These are phyloP conservation scores for Hydnomerulius pinastri DNA, from an alignment of 768 basidiomycete species.

Conservation along the genomic window DNA sequence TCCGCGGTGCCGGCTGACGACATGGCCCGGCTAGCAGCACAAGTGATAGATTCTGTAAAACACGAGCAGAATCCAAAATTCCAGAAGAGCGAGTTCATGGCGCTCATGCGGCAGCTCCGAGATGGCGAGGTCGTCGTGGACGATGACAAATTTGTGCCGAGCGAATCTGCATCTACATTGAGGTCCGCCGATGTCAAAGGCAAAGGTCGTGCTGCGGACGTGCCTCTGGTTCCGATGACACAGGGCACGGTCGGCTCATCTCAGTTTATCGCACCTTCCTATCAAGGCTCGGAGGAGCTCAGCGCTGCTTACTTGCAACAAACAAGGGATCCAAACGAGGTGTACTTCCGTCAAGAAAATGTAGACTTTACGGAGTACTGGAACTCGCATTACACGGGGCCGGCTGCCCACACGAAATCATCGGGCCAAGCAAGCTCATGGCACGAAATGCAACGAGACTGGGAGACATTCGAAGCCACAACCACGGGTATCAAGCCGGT, in stretches of 20 bases:
- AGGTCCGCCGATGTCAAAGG: slow-evolving; percentile 55
- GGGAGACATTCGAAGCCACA: slow-evolving; percentile 83
- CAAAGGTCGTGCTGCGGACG: slow-evolving; percentile 52
- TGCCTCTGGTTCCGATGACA: neutral
- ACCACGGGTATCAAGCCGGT: slow-evolving; percentile 60
- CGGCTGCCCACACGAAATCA: slow-evolving; percentile 9
- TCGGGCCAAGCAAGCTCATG: slow-evolving; percentile 44
- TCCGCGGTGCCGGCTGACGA: slow-evolving; percentile 49
- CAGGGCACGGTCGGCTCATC: slow-evolving; percentile 6
- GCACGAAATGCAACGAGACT: slow-evolving; percentile 71
- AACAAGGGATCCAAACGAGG: slow-evolving; percentile 52
- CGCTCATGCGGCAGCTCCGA: slow-evolving; percentile 81
- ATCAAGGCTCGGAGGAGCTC: slow-evolving; percentile 22
- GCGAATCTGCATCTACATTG: slow-evolving; percentile 27
- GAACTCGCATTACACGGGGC: slow-evolving; percentile 42
- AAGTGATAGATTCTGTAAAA: slow-evolving; percentile 74
- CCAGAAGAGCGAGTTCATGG: slow-evolving; percentile 79
- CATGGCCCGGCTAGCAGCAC: slow-evolving; percentile 77
- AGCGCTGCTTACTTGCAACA: slow-evolving; percentile 19
- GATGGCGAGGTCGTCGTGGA: slow-evolving; percentile 79
- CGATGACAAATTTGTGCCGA: slow-evolving; percentile 75
- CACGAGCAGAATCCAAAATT: slow-evolving; percentile 84
- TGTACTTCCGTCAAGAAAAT: slow-evolving; percentile 74
- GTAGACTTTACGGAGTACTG: slow-evolving; percentile 65
- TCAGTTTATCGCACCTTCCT: slow-evolving; percentile 4